Percentiles rank a stretch among this genome's conserved stretches.
phyloP scores from a whole-genome alignment of 1,139 yeast species.

The Debaryomyces singareniensis region DNA sequence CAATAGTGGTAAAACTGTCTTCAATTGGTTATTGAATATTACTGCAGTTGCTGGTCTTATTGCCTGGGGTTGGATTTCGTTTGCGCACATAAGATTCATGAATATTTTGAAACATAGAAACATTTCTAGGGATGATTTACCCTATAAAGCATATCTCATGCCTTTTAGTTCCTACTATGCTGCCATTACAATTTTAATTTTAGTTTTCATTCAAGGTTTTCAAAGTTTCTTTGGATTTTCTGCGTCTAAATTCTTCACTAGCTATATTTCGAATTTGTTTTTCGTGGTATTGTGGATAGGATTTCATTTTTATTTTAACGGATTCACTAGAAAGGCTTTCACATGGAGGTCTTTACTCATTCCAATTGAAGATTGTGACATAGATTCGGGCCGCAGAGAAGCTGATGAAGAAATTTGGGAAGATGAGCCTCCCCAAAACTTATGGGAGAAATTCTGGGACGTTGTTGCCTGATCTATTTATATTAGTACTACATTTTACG shows the following conservation, averaged over 20 bases:
- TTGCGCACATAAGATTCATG: conserved; percentile 66
- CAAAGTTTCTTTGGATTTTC: conserved; percentile 50
- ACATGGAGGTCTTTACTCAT: conserved; percentile 28
- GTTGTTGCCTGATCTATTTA: conserved; percentile 12
- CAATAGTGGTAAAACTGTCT: conserved; percentile 59
- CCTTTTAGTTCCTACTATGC: conserved; percentile 62
- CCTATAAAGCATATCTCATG: conserved; percentile 63
- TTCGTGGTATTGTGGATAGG: conserved; percentile 46
- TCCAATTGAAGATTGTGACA: conserved; percentile 51
- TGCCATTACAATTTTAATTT: conserved; percentile 40
- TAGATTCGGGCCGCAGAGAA: conserved; percentile 55
- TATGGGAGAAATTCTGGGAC: conserved; percentile 53
- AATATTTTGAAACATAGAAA: conserved; percentile 42
- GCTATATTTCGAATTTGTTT: conserved; percentile 58
- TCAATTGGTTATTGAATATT: conserved; percentile 78
- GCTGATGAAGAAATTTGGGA: conserved; percentile 47
- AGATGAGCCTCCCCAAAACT: conserved; percentile 43
- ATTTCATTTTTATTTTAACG: conserved; percentile 46
- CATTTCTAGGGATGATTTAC: conserved; percentile 57
- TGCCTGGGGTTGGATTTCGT: conserved; percentile 65
- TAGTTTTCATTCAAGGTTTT: conserved; percentile 69
- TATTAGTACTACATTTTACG: conserved; percentile 2
- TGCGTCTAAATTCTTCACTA: conserved; percentile 54
- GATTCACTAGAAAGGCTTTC: conserved; percentile 27
- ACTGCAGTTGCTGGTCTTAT: conserved; percentile 72